Conservation (phyloP, 1,284 basidiomycete species). For the Cutaneotrichosporon dermatis region DNA sequence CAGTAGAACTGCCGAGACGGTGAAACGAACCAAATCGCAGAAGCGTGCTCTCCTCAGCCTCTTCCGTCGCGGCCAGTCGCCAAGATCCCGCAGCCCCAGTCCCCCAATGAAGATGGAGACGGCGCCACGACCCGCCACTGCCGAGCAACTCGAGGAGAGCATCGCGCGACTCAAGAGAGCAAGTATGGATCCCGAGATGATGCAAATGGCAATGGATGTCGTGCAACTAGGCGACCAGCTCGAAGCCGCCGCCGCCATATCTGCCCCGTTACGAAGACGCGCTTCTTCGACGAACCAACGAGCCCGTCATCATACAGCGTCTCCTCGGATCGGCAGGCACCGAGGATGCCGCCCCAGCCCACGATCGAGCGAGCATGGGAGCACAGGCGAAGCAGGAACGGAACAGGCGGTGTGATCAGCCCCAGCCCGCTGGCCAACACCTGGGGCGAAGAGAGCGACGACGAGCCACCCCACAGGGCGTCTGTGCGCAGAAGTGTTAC, state of each 20-base stretch:
- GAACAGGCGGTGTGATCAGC: slow-evolving; percentile 36
- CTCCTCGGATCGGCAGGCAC: background rate
- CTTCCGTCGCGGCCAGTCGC: slow-evolving; percentile 42
- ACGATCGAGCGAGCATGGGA: slow-evolving; percentile 9
- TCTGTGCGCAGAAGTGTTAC: slow-evolving; percentile 16
- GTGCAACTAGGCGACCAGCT: slow-evolving; percentile 16
- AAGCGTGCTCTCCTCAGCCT: slow-evolving; percentile 37
- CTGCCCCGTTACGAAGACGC: slow-evolving; percentile 38
- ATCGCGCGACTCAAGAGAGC: slow-evolving; percentile 41
- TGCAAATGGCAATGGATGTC: slow-evolving; percentile 17
- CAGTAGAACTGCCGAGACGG: background rate
- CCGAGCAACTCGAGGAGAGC: slow-evolving; percentile 40
- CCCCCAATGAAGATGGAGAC: slow-evolving; percentile 31
- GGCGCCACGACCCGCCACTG: slow-evolving; percentile 16
- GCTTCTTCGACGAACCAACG: slow-evolving; percentile 31
- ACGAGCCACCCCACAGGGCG: background rate
- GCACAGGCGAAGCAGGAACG: slow-evolving; percentile 21
- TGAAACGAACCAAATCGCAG: slow-evolving; percentile 9
- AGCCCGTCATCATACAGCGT: slow-evolving; percentile 2
- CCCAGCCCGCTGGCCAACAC: slow-evolving; percentile 44
- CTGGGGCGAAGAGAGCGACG: slow-evolving; percentile 30
- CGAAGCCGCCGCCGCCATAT: slow-evolving; percentile 14
- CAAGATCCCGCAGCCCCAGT: slow-evolving; percentile 42
- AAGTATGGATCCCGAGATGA: slow-evolving; percentile 33
- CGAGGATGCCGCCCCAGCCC: background rate